phyloP scores from a whole-genome alignment of 164 flowering plant species.

The Sedum album region DNA sequence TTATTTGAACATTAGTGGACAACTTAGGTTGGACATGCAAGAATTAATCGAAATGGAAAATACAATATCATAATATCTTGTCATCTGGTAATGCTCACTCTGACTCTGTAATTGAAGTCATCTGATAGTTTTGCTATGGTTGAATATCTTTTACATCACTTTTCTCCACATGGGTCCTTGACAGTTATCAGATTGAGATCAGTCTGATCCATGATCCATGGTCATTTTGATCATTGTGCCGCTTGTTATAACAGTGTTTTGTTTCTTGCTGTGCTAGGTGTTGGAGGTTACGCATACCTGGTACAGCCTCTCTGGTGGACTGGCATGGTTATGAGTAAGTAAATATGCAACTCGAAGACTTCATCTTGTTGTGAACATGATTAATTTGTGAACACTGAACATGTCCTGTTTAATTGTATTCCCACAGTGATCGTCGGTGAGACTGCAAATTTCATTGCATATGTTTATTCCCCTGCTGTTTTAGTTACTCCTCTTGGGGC shows the following conservation, averaged over 20 bases:
- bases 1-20: background rate
- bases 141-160: too few species aligned
- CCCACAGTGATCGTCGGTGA: conserved; percentile 84
- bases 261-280: conserved; percentile 33
- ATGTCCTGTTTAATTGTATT: conserved; percentile 5
- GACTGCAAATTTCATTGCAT: conserved; percentile 84
- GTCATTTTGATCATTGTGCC: too few species aligned
- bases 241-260: background rate
- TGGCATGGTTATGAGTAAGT: conserved; percentile 84
- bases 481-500: conserved; percentile 94
- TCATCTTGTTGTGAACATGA: background rate
- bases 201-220: background rate
- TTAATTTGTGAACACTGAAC: background rate
- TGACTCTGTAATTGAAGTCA: background rate
- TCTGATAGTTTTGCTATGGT: background rate
- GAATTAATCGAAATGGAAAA: too few species aligned
- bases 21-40: too few species aligned
- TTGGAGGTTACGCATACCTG: conserved; percentile 79
- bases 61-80: background rate
- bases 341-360: background rate
- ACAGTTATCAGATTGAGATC: background rate
- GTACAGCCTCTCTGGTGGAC: conserved; percentile 96
- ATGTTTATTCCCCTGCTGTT: conserved; percentile 88
- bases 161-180: background rate
- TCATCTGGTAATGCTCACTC: background rate